Base-by-base conservation (phyloP, 106 monocot species). In the Dendrobium chrysotoxum region DNA sequence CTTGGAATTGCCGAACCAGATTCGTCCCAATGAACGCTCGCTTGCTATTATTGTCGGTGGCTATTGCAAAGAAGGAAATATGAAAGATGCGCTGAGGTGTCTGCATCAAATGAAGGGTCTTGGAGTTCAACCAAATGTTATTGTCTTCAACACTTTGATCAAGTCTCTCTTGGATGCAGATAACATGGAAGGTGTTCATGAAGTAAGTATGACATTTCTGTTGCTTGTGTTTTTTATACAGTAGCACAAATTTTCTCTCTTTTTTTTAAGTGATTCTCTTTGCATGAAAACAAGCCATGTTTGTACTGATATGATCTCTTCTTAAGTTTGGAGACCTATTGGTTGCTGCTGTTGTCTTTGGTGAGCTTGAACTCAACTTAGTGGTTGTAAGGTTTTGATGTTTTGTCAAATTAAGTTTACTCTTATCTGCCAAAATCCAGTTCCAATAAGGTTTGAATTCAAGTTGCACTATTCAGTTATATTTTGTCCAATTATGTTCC, bases 71-170 rank as follows among this genome's bases (percentile, higher is more conserved):
- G 96, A 96, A 87, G 92, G 90, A 18, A 87, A 89, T 26, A 86
- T 91, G 87, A 78, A 81, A 73, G 87, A 90, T 78, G 93, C 96
- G 54, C 81, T 96, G 80, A 81, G 83, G 80, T 93, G 90, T 82
- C 81, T 96, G 55, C 84, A 88, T 46, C 55, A 65, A 26, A 96
- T 93, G 93, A 96, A 83, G 77, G 85, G 85, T 77, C 40, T 81
- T 45, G 90, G 90, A 4, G 75, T 89, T n/a, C 81, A 44, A 20
- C 96, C 96, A 61, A 96, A 90, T 82, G 79, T 89, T 44, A 82
- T 96, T 31, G 81, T 93, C 16, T 93, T 93, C 83, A 93, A 96
- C 75, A 86, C 96, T 75, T 77, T 96, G 84, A 87, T 96, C 53
- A 96, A 96, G 77, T 93, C 93, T 20, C 93, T 93, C 89, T 81